These are phyloP conservation scores for Penicillium macrosclerotiorum DNA, from an alignment of 495 filamentous ascomycete genomes.

Conservation along the genomic window DNA sequence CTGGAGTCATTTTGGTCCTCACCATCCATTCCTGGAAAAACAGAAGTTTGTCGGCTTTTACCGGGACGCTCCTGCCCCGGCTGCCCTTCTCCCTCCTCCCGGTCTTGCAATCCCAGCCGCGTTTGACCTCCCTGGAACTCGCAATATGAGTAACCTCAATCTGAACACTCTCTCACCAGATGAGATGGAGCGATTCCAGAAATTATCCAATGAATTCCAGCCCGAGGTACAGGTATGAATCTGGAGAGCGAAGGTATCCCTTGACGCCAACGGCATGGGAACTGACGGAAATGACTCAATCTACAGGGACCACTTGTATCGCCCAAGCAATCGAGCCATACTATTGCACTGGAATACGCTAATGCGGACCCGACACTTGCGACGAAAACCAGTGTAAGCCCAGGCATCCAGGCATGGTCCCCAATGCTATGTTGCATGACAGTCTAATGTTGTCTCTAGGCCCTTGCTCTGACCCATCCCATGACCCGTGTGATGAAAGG, in stretches of 20 bases:
- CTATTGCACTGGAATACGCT: slow-evolving; percentile 83
- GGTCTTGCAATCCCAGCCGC: slow-evolving; percentile 25
- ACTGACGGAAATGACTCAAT: no score
- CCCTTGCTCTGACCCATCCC: slow-evolving; percentile 78
- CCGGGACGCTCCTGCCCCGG: slow-evolving; percentile 18
- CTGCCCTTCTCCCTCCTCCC: slow-evolving; percentile 23
- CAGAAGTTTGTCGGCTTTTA: slow-evolving; percentile 27
- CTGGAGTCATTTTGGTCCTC: slow-evolving; percentile 39
- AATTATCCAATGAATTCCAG: slow-evolving; percentile 61
- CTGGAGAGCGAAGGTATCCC: not conserved
- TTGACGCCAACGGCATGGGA: no score
- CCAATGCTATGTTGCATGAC: no score
- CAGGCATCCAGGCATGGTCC: no score
- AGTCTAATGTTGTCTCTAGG: slow-evolving; percentile 57
- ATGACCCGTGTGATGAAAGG: slow-evolving; percentile 85
- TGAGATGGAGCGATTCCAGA: slow-evolving; percentile 54
- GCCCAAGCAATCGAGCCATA: slow-evolving; percentile 69
- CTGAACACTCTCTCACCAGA: slow-evolving; percentile 49
- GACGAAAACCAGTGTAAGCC: slow-evolving; percentile 78
- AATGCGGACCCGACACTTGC: slow-evolving; percentile 83
- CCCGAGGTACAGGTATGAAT: slow-evolving; percentile 59
- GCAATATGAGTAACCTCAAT: slow-evolving; percentile 25
- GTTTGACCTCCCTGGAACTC: slow-evolving; percentile 10
- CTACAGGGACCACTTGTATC: slow-evolving; percentile 82
- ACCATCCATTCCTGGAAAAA: slow-evolving; percentile 34